Conservation (phyloP, 805 yeast species). For the Zygotorulaspora florentina region DNA sequence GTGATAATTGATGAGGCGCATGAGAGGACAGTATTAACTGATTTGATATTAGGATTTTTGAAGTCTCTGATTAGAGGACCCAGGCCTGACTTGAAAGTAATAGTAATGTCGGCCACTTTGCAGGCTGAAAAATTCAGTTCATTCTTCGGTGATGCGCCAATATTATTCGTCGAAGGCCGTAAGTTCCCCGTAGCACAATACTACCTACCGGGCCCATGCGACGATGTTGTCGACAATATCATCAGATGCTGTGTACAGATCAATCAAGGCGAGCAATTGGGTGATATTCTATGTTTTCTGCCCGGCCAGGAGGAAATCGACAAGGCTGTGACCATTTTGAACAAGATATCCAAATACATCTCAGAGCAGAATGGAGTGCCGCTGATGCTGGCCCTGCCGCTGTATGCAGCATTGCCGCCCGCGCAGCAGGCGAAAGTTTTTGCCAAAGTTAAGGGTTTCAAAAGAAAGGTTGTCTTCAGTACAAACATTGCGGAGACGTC, state of each 20-base stretch:
- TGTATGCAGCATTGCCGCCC: slow-evolving; percentile 93
- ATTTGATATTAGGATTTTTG: slow-evolving; percentile 81
- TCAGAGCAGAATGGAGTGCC: slow-evolving; percentile 66
- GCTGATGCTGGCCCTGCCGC: slow-evolving; percentile 66
- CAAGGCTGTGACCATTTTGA: slow-evolving; percentile 62
- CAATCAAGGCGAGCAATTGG: slow-evolving; percentile 69
- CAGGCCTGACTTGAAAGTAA: slow-evolving; percentile 57
- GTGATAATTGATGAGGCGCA: slow-evolving; percentile 95
- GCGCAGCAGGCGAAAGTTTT: slow-evolving; percentile 79
- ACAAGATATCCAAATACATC: slow-evolving; percentile 56
- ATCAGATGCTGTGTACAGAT: slow-evolving; percentile 72
- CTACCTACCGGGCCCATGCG: slow-evolving; percentile 59
- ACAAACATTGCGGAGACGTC: slow-evolving; percentile 98
- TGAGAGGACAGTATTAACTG: slow-evolving; percentile 91
- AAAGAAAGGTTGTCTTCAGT: slow-evolving; percentile 82
- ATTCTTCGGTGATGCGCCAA: slow-evolving; percentile 78
- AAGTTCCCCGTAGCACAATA: slow-evolving; percentile 76
- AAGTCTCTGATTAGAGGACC: slow-evolving; percentile 53
- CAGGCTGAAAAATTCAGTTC: slow-evolving; percentile 78
- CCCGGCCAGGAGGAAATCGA: slow-evolving; percentile 99
- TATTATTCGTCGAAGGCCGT: slow-evolving; percentile 83
- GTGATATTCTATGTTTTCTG: slow-evolving; percentile 87
- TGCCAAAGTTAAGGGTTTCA: slow-evolving; percentile 53
- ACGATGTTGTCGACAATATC: slow-evolving; percentile 79
- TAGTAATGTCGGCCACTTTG: slow-evolving; percentile 95